These are phyloP conservation scores for Fusarium mangiferae DNA, from an alignment of 2,329 filamentous ascomycete species.

Conservation along the genomic window DNA sequence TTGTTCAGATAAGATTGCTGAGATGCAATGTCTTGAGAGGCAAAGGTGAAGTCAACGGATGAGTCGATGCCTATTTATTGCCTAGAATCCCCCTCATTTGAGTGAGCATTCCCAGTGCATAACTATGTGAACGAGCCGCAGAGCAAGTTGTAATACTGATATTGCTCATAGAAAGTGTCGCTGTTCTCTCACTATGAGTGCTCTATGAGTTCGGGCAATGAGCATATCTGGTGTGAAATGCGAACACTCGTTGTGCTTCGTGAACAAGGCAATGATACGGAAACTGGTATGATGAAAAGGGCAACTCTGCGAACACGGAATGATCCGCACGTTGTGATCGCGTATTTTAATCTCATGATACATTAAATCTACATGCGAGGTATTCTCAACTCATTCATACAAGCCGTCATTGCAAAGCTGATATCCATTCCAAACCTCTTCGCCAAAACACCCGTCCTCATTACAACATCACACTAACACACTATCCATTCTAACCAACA, in stretches of 20 bases:
- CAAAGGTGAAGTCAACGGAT: neutral
- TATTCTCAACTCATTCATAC: slow-evolving; percentile 15
- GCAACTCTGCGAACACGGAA: neutral
- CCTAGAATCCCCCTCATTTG: neutral
- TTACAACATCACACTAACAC: neutral
- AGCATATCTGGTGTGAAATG: neutral
- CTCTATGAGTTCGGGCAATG: neutral
- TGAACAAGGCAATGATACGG: neutral
- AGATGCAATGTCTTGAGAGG: neutral
- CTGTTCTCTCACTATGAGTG: neutral
- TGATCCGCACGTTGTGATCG: neutral
- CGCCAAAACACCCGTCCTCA: slow-evolving; percentile 14
- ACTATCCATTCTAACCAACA: slow-evolving; percentile 34
- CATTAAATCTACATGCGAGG: slow-evolving; percentile 34
- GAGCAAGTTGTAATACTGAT: neutral
- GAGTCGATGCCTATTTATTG: neutral
- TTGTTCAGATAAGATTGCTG: neutral
- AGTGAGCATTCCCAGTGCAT: too few species aligned
- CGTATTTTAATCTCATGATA: slow-evolving; percentile 17
- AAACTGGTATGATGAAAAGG: too few species aligned
- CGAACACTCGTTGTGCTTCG: neutral
- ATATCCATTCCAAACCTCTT: slow-evolving; percentile 26
- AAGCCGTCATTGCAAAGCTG: slow-evolving; percentile 27
- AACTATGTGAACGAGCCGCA: too few species aligned
- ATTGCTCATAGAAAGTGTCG: neutral